Evolutionary conservation across 768 basidiomycete species (phyloP), one percentile per base, ranked within the genome.

Genomic region (Dioszegia hungarica): DNA sequence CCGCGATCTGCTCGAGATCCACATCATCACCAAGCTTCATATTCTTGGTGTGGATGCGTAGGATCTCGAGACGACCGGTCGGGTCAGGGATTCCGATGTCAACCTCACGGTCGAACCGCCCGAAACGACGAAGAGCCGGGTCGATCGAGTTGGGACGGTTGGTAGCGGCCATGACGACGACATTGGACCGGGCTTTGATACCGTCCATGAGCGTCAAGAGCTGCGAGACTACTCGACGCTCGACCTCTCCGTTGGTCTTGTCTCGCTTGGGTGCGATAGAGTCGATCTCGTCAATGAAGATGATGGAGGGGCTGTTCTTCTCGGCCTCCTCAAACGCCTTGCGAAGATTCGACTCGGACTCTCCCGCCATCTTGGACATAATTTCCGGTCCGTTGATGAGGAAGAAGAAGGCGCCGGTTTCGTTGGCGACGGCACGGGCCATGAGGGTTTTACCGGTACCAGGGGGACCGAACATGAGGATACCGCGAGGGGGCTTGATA

Each of bases 291-390:
- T 99, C 95, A 50, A 72, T 72, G 81, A 99, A 99, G 80, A 99
- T 99, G 80, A 99, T 99, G 31, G 95, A 88, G 22, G 95, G 95
- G 1, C 90, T 92, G 80, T 98, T 99, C 83, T 99, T 99, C 81
- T 99, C 95, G 2, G 95, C 94, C 80, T 99, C 95, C 78, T 98
- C 95, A 75, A 98, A 98, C 25, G 95, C 94, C 78, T 99, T 99
- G 66, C 95, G 81, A 61, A 99, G 80, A 78, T 99, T 99, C 72
- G 89, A 91, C 77, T 99, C 95, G 75, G 85, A 87, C 80, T 99
- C 95, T 66, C 95, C 95, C 51, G 95, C 95, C 95, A 99, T 99
- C 82, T 99, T 98, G 68, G 88, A 90, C 95, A 99, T 99, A 77
- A 99, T 98, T 78, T 99, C 95, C 49, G 95, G 95, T 52, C 95